Conservation (phyloP, 371 early-diverging fungal genomes). For the Dichotomocladium elegans region DNA sequence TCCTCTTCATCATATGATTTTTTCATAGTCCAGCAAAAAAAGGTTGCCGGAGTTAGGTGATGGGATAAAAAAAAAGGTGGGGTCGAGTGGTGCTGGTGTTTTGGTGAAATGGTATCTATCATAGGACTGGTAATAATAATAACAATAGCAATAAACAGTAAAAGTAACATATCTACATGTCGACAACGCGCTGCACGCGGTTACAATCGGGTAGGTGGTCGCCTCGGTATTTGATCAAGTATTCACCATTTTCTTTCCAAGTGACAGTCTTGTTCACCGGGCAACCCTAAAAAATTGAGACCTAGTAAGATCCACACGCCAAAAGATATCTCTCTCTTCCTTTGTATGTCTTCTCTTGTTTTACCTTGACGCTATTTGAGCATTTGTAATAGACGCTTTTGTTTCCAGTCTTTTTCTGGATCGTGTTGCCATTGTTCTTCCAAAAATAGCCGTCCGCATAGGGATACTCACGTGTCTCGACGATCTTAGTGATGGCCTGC, state of each 20-base stretch:
- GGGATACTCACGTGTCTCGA: slow-evolving; percentile 51
- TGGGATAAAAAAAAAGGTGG: no score
- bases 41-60: no score
- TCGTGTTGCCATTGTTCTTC: slow-evolving; percentile 62
- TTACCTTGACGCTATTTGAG: slow-evolving; percentile 43
- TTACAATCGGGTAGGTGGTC: slow-evolving; percentile 49
- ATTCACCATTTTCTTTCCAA: slow-evolving; percentile 48
- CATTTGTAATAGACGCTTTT: slow-evolving; percentile 62
- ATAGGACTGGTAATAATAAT: no score
- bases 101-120: no score
- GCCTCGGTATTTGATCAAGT: slow-evolving; percentile 52
- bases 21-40: no score
- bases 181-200: slow-evolving; percentile 15
- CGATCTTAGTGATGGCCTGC: slow-evolving; percentile 57
- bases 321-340: no score
- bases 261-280: slow-evolving; percentile 58
- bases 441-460: slow-evolving; percentile 49
- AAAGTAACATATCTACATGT: background rate
- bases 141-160: background rate
- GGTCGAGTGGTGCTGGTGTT: no score
- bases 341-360: no score
- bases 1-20: no score
- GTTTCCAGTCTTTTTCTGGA: slow-evolving; percentile 57
- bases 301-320: no score
- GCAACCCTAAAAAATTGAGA: slow-evolving; percentile 27